phyloP scores from a whole-genome alignment of 75 land plant species.

The Isoetes taiwanensis region DNA sequence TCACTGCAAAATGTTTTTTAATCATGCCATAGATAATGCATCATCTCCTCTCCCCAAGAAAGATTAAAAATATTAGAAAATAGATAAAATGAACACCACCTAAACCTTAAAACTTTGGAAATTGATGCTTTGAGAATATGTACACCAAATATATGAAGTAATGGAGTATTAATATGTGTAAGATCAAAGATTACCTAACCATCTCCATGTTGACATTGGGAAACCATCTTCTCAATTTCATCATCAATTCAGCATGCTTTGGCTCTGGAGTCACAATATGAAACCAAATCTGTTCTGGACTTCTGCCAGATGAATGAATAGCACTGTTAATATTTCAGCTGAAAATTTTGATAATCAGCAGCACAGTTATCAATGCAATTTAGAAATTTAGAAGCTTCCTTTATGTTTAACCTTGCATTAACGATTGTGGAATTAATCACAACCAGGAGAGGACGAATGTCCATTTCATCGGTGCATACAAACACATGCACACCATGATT shows the following conservation, averaged over 20 bases:
- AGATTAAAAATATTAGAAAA: too few relatives aligned
- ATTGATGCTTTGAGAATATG: too few relatives aligned
- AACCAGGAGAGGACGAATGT: constrained; percentile 38
- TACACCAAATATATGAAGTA: too few relatives aligned
- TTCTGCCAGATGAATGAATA: constrained; percentile 10
- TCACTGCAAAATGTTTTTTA: constrained; percentile 17
- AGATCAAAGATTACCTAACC: constrained; percentile 1
- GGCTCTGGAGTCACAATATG: constrained; percentile 12
- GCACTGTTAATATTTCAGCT: neutral
- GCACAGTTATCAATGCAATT: too few relatives aligned
- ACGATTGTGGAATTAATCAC: constrained; percentile 43
- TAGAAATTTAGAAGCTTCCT: neutral
- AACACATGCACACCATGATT: constrained; percentile 25
- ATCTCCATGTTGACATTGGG: constrained; percentile 13
- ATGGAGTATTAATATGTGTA: neutral
- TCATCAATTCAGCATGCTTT: constrained; percentile 1
- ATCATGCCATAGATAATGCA: too few relatives aligned
- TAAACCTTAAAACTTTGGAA: too few relatives aligned
- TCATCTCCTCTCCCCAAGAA: too few relatives aligned
- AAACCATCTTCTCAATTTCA: constrained; percentile 9
- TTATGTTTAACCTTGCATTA: constrained; percentile 26
- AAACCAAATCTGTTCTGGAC: constrained; percentile 15
- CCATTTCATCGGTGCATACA: constrained; percentile 40
- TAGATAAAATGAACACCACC: neutral
- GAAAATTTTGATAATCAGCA: neutral